Conservation (phyloP, 176 grass and related monocot genomes). For the Ananas comosus region DNA sequence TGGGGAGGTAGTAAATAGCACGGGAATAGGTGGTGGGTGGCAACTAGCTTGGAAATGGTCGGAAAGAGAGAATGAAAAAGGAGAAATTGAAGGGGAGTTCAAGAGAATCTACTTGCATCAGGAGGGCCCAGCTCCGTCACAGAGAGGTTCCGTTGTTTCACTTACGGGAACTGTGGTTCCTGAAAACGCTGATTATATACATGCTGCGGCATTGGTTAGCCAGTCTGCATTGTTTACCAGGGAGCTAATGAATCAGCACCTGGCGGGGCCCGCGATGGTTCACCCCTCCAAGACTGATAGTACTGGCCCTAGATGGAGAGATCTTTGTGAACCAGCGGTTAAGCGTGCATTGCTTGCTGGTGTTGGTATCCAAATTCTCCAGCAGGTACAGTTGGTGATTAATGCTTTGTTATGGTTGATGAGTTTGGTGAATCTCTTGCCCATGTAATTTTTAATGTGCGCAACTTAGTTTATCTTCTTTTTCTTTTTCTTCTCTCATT, state of each 20-base stretch:
- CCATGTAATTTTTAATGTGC: too few species aligned
- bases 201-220: conserved; percentile 69
- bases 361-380: conserved; percentile 56
- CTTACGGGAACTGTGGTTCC: conserved; percentile 11
- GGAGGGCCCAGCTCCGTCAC: conserved; percentile 31
- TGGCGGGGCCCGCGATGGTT: conserved; percentile 33
- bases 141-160: conserved; percentile 24
- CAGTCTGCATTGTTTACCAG: conserved; percentile 54
- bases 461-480: too few species aligned
- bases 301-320: conserved; percentile 30
- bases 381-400: conserved; percentile 30
- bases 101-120: conserved; percentile 80
- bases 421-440: too few species aligned
- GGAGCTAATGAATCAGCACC: conserved; percentile 38
- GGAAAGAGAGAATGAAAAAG: conserved; percentile 32
- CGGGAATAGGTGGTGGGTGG: conserved; percentile 81
- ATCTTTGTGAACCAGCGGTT: conserved; percentile 51
- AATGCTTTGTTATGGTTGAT: neutral
- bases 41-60: conserved; percentile 66
- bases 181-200: conserved; percentile 29
- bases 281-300: conserved; percentile 30
- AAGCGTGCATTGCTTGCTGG: conserved; percentile 56
- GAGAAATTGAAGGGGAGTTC: conserved; percentile 28
- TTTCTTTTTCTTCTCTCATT: too few species aligned
- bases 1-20: conserved; percentile 21